These are phyloP conservation scores for Ciborinia camelliae DNA, from an alignment of 2,329 filamentous ascomycete species.

Conservation along the genomic window DNA sequence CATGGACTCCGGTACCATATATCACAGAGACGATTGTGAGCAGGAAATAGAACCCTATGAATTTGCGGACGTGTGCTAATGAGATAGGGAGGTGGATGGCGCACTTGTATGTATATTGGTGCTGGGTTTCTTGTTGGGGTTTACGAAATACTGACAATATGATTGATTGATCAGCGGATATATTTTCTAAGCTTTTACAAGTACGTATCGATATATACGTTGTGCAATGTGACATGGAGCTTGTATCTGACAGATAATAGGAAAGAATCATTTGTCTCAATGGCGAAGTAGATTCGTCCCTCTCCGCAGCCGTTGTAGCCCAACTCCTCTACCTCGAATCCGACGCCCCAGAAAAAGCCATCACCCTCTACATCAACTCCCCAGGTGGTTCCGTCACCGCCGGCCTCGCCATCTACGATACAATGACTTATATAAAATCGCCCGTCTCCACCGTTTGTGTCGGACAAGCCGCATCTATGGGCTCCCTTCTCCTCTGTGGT, in stretches of 20 bases:
- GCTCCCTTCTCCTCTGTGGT: constrained; percentile 80
- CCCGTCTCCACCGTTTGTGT: constrained; percentile 94
- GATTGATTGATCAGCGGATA: constrained; percentile 57
- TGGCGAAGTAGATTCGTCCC: constrained; percentile 82
- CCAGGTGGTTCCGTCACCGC: constrained; percentile 91
- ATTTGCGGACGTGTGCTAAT: constrained; percentile 28
- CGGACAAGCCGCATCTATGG: constrained; percentile 94
- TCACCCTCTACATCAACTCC: constrained; percentile 97
- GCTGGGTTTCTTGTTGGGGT: constrained; percentile 28
- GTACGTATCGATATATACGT: constrained; percentile 42
- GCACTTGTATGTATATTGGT: constrained; percentile 60
- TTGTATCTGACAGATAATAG: constrained; percentile 76
- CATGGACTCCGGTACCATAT: constrained; percentile 48
- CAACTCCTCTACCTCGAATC: constrained; percentile 98
- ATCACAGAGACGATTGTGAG: constrained; percentile 53
- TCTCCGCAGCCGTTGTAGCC: constrained; percentile 90
- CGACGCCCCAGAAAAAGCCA: constrained; percentile 89
- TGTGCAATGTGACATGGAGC: too few species aligned
- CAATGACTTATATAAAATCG: constrained; percentile 93
- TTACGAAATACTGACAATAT: constrained; percentile 25
- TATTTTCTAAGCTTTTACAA: constrained; percentile 76
- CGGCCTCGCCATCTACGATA: constrained; percentile 91
- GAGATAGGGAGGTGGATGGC: constrained; percentile 67
- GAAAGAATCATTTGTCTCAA: constrained; percentile 95
- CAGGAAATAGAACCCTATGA: constrained; percentile 36